These are phyloP conservation scores for Chondrus crispus DNA, from an alignment of 23 red algal genomes.

Conservation along the genomic window DNA sequence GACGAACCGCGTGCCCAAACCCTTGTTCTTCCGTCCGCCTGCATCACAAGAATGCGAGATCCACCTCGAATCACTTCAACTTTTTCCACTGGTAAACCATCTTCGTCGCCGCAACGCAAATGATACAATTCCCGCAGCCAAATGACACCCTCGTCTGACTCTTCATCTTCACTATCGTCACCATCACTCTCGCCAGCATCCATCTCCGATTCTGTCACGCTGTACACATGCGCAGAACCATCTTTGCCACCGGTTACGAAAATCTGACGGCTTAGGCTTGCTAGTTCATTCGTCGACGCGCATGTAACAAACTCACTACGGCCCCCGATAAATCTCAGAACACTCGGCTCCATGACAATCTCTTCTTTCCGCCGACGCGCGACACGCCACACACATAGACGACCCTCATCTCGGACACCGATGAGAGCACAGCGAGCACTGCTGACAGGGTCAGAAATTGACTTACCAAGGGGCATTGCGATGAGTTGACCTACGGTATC, in stretches of 20 bases:
- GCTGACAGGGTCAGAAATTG: neutral
- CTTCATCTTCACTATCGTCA: slow-evolving; percentile 31
- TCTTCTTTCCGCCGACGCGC: neutral
- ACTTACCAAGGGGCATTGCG: slow-evolving; percentile 12
- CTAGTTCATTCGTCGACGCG: neutral
- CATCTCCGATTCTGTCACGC: slow-evolving; percentile 19
- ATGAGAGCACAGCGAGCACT: slow-evolving; percentile 1
- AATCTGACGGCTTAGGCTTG: slow-evolving; percentile 7
- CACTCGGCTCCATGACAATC: slow-evolving; percentile 20
- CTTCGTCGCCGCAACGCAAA: neutral
- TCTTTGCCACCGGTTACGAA: slow-evolving; percentile 43
- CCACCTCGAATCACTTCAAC: slow-evolving; percentile 23
- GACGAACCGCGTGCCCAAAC: slow-evolving; percentile 48
- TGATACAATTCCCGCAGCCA: slow-evolving; percentile 31
- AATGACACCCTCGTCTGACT: slow-evolving; percentile 18
- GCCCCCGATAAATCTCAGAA: slow-evolving; percentile 12
- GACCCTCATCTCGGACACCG: slow-evolving; percentile 22
- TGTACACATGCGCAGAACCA: slow-evolving; percentile 44
- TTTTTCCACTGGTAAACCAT: slow-evolving; percentile 15
- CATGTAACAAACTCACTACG: slow-evolving; percentile 6
- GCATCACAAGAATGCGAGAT: slow-evolving; percentile 20
- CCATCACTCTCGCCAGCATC: neutral
- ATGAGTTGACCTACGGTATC: slow-evolving; percentile 20
- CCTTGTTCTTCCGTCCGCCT: neutral
- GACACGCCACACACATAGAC: slow-evolving; percentile 27